Conservation (phyloP, 2,329 filamentous ascomycete species). For the Sporothrix brunneoviolacea region DNA sequence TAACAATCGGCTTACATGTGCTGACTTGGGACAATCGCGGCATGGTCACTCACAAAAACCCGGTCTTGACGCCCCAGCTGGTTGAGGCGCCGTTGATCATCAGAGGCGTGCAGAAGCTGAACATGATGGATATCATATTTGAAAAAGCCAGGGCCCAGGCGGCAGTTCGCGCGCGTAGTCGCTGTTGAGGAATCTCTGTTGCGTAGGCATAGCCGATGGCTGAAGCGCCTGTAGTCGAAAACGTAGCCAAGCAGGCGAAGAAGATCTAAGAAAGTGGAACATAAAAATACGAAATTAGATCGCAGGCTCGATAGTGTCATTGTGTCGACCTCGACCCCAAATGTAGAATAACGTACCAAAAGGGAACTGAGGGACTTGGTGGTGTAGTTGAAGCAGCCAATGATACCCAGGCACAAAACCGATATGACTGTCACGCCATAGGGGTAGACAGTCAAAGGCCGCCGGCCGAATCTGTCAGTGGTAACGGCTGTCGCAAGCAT, state of each 20-base stretch:
- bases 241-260: conserved; percentile 35
- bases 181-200: conserved; percentile 34
- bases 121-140: conserved; percentile 36
- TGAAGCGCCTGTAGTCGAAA: conserved; percentile 35
- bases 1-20: background rate
- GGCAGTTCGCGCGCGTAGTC: conserved; percentile 33
- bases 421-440: conserved; percentile 32
- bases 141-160: conserved; percentile 32
- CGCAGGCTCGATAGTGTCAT: too few species aligned
- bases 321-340: too few species aligned
- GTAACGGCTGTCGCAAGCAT: conserved; percentile 31
- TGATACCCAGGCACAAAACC: conserved; percentile 31
- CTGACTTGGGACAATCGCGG: too few species aligned
- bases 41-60: conserved; percentile 38
- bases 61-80: conserved; percentile 38
- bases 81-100: conserved; percentile 36
- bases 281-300: too few species aligned
- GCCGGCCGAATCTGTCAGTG: conserved; percentile 31
- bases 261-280: conserved; percentile 29
- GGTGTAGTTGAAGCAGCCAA: conserved; percentile 34
- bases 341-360: conserved; percentile 23
- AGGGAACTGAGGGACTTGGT: conserved; percentile 28
- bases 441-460: conserved; percentile 33
- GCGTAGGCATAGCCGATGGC: conserved; percentile 38
- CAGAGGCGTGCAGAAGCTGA: conserved; percentile 37